phyloP scores from a whole-genome alignment of 1,284 basidiomycete genomes.

The Stygiomarasmius scandens region DNA sequence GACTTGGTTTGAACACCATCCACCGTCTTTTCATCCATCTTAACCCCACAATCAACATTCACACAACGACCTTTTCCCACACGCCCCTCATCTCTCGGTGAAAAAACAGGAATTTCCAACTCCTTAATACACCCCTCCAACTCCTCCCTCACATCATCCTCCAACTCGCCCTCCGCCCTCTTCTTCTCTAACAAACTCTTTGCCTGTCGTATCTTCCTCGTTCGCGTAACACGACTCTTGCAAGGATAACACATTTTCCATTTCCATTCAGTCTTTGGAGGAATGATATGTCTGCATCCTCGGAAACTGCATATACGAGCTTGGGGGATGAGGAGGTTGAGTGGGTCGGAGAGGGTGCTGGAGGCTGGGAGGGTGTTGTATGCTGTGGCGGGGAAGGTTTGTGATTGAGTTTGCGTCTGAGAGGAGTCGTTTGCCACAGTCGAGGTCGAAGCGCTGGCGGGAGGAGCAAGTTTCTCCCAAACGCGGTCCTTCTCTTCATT shows the following conservation, averaged over 20 bases:
- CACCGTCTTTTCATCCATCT: background rate
- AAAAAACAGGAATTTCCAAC: background rate
- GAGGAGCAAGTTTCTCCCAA: background rate
- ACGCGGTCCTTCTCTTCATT: constrained; percentile 21
- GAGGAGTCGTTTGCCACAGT: background rate
- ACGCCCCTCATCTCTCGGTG: constrained; percentile 2
- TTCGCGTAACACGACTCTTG: constrained; percentile 20
- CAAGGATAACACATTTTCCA: constrained; percentile 41
- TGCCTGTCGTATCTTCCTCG: constrained; percentile 16
- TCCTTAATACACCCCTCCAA: background rate
- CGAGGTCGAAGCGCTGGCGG: no score
- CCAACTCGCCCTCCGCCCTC: background rate
- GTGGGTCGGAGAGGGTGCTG: constrained; percentile 10
- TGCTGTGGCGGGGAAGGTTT: no score
- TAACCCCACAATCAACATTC: constrained; percentile 12
- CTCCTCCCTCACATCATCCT: no score
- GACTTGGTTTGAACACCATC: background rate
- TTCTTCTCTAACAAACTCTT: constrained; percentile 1
- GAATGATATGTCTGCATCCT: constrained; percentile 39
- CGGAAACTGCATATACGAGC: constrained; percentile 35
- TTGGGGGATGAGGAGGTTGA: constrained; percentile 22
- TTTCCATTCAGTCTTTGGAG: constrained; percentile 34
- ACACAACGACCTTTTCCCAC: constrained; percentile 2
- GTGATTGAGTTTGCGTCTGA: background rate
- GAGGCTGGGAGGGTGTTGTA: background rate